Conservation (phyloP, 2,329 filamentous ascomycete genomes). For the Fusarium pininemorale region DNA sequence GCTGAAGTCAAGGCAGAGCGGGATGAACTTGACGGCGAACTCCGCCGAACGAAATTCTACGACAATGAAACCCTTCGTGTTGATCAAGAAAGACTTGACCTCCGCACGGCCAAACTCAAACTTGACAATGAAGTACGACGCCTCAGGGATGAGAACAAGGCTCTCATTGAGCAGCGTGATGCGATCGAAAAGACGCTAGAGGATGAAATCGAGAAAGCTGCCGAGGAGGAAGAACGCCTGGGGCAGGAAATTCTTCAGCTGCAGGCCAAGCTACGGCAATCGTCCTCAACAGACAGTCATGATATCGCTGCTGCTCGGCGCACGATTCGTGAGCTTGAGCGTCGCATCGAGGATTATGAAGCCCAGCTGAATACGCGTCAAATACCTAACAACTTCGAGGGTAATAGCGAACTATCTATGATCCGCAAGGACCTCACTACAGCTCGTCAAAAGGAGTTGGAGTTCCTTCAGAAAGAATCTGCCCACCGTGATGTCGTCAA, state of each 20-base stretch:
- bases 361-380: conserved; percentile 50
- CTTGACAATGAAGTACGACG: conserved; percentile 73
- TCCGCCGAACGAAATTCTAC: conserved; percentile 63
- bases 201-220: conserved; percentile 71
- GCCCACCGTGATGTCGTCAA: conserved; percentile 70
- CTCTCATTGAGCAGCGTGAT: conserved; percentile 64
- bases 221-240: conserved; percentile 71
- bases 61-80: conserved; percentile 68
- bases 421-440: conserved; percentile 70
- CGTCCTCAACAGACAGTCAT: conserved; percentile 58
- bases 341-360: conserved; percentile 65
- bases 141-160: conserved; percentile 70
- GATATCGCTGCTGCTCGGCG: conserved; percentile 68
- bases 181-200: conserved; percentile 71
- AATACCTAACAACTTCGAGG: conserved; percentile 50
- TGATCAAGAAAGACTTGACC: conserved; percentile 74
- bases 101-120: conserved; percentile 73
- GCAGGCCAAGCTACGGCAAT: conserved; percentile 57
- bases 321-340: conserved; percentile 72
- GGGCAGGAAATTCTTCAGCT: conserved; percentile 63
- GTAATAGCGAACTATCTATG: conserved; percentile 64
- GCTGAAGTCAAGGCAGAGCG: conserved; percentile 70
- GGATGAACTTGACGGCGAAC: conserved; percentile 70
- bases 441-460: conserved; percentile 72
- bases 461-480: conserved; percentile 71